Conservation (phyloP, 1,139 yeast species). For the Debaryomyces robertsiae region DNA sequence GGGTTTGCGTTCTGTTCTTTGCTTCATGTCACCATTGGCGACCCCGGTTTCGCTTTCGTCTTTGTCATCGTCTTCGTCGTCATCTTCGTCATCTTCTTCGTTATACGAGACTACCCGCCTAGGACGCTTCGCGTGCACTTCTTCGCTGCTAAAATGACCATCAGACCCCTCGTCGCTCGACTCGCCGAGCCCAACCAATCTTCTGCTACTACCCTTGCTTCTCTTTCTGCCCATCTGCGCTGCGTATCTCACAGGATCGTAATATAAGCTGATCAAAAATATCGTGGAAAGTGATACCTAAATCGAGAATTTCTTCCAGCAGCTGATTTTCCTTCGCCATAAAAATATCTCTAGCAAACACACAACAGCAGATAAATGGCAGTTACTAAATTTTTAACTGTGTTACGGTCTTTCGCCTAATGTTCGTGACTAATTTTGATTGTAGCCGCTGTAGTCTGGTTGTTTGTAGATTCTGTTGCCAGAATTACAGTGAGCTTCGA, state of each 20-base stretch:
- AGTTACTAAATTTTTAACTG: no score
- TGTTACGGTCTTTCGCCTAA: no score
- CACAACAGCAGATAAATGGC: no score
- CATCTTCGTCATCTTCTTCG: conserved; percentile 22
- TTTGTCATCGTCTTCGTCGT: conserved; percentile 14
- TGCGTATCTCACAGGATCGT: conserved; percentile 12
- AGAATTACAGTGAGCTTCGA: conserved; percentile 2
- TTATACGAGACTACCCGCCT: conserved; percentile 19
- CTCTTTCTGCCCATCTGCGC: conserved; percentile 9
- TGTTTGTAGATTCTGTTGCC: not conserved
- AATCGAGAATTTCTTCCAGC: not conserved
- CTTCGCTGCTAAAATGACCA: conserved; percentile 13
- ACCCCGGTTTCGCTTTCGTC: conserved; percentile 15
- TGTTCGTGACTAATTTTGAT: no score
- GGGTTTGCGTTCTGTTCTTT: not conserved
- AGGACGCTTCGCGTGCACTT: conserved; percentile 13
- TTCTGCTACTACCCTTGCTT: conserved; percentile 17
- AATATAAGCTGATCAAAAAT: conserved; percentile 6
- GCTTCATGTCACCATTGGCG: not conserved
- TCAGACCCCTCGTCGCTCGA: conserved; percentile 1
- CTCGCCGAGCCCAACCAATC: conserved; percentile 8
- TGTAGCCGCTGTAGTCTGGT: not conserved
- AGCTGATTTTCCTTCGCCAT: not conserved
- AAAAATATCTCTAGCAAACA: conserved; percentile 1
- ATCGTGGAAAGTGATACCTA: conserved; percentile 6